Base-by-base conservation (phyloP, 73 alveolate genomes). In the Paramecium sexaurelia region DNA sequence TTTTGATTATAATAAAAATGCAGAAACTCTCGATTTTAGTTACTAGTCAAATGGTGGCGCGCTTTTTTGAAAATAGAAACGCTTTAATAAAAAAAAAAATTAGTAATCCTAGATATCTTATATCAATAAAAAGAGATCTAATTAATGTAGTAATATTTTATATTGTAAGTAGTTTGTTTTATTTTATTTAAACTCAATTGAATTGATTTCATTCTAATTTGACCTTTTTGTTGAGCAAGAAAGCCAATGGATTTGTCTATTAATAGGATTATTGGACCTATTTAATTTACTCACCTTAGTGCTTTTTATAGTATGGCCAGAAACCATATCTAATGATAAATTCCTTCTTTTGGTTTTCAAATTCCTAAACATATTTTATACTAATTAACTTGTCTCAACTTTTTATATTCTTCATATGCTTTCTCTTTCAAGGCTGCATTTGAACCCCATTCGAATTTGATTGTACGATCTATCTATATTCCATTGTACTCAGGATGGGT, bases 401-500 rank as follows among this genome's bases (percentile, higher is more conserved):
- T 26, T 32, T 32, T 61, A 61, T 61, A 61, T 61, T 61, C 83
- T 0, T 61, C 51, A 24, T 3, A 6, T 3, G 83, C 83, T 32
- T 61, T 61, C 83, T 61, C 39, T 61, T 32, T 61, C 10, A 29
- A 32, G 83, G 43, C 43, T 11, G 47, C 15, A 61, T 61, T 61
- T 22, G 83, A 61, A 61, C 47, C 43, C 83, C 83, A 61, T 61
- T 61, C 83, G 10, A 61, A 61, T 61, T 61, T 26, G n/a, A 61
- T 61, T 13, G 83, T 61, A 2, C 83, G 43, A 61, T 61, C 83
- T 29, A 61, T 32, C 43, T 61, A 61, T 26, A 8, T 15, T 26
- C 83, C 83, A 61, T 24, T 61, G 43, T 61, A 61, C 83, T 61
- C 83, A 6, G 83, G 83, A 32, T 61, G 83, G 39, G 43, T 61